A percentile compares a stretch with the other conserved stretches of the same genome.
Conservation (phyloP, 306 rosid species). For the Fagus crenata region DNA sequence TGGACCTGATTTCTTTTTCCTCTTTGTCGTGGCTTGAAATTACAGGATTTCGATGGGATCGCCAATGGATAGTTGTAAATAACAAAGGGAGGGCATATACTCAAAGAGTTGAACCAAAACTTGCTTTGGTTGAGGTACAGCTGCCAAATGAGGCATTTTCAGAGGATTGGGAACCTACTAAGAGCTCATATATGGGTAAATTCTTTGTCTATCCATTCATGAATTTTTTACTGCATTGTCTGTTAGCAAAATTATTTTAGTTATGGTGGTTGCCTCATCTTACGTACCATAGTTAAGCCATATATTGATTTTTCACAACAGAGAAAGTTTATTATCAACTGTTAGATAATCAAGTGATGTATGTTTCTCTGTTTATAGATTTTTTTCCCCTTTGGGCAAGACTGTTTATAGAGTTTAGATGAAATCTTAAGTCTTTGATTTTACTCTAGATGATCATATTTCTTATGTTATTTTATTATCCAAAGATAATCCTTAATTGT, state of each 20-base stretch:
- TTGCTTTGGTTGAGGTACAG: slow-evolving; percentile 63
- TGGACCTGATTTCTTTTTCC: background rate
- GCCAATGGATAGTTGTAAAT: slow-evolving; percentile 84
- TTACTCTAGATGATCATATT: background rate
- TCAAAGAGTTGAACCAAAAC: slow-evolving; percentile 85
- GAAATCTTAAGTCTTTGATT: background rate
- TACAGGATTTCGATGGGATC: slow-evolving; percentile 80
- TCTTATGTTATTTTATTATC: background rate
- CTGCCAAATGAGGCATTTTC: slow-evolving; percentile 61
- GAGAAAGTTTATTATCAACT: background rate
- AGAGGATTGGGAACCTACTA: slow-evolving; percentile 56
- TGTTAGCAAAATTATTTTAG: background rate
- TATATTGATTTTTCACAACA: background rate
- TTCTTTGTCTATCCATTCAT: background rate
- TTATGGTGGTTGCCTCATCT: background rate
- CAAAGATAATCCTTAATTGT: background rate
- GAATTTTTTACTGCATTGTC: background rate
- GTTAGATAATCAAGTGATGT: background rate
- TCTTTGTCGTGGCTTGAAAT: background rate
- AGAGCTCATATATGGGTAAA: slow-evolving; percentile 61
- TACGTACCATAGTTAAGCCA: background rate
- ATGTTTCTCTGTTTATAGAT: background rate
- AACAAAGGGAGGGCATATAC: slow-evolving; percentile 71
- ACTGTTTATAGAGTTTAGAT: background rate
- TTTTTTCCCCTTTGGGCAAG: background rate